Evolutionary conservation across 352 stramenopile species (phyloP).

Genomic region (Globisporangium polare): DNA sequence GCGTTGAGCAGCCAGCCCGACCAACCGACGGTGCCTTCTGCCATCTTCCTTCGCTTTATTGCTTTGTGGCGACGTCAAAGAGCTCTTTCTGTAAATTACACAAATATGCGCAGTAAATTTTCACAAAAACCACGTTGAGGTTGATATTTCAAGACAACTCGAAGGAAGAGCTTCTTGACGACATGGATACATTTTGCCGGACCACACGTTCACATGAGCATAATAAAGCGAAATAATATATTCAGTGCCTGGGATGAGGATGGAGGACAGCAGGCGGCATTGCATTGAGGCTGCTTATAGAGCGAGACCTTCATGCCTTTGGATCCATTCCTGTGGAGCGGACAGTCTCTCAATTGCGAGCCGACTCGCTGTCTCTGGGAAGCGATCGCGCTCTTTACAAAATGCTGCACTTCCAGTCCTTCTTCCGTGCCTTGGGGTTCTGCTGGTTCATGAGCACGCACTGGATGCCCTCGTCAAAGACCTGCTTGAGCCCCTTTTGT

Average conservation of each 20-base stretch:
- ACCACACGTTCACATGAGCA: neutral
- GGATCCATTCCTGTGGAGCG: no score
- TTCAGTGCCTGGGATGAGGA: slow-evolving; percentile 1
- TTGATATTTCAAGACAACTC: neutral
- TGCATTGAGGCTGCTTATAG: neutral
- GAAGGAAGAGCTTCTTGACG: neutral
- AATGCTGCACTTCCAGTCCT: slow-evolving; percentile 60
- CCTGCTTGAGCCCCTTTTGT: slow-evolving; percentile 92
- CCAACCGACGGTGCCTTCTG: slow-evolving; percentile 32
- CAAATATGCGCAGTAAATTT: neutral
- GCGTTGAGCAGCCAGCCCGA: slow-evolving; percentile 59
- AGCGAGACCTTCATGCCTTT: neutral
- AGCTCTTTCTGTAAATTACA: slow-evolving; percentile 1
- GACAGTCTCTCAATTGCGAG: neutral
- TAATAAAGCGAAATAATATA: slow-evolving; percentile 3
- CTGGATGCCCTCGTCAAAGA: slow-evolving; percentile 93
- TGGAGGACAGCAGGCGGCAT: neutral
- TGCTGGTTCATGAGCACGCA: slow-evolving; percentile 84
- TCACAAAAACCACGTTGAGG: neutral
- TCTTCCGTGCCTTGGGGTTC: slow-evolving; percentile 49
- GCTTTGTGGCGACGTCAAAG: neutral
- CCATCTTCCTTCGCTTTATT: slow-evolving; percentile 18
- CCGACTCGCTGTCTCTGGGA: neutral
- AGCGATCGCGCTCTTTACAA: slow-evolving; percentile 32
- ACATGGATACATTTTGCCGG: slow-evolving; percentile 3